phyloP scores from a whole-genome alignment of 345 rosid genomes.

The Aegle marmelos region DNA sequence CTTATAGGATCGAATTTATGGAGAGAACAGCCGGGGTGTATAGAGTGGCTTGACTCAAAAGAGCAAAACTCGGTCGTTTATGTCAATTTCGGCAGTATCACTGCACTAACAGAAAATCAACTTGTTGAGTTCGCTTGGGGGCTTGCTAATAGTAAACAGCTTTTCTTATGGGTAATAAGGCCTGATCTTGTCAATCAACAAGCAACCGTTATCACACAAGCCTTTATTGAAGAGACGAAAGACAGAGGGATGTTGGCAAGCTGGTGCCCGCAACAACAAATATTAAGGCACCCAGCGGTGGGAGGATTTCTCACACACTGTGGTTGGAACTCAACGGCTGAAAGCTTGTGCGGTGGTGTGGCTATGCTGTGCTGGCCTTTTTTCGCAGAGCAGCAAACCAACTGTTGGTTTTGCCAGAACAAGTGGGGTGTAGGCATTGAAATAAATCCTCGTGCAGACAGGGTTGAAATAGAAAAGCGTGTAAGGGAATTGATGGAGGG shows the following conservation, averaged over 20 bases:
- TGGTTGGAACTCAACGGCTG: slow-evolving; percentile 12
- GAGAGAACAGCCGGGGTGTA: slow-evolving; percentile 1
- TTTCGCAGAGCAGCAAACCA: slow-evolving; percentile 8
- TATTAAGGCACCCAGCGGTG: slow-evolving; percentile 7
- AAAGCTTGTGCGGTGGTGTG: slow-evolving; percentile 1
- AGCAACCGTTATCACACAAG: slow-evolving; percentile 10
- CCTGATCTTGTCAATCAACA: slow-evolving; percentile 12
- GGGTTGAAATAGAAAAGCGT: slow-evolving; percentile 14
- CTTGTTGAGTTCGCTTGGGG: slow-evolving; percentile 26
- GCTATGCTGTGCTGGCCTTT: slow-evolving; percentile 18
- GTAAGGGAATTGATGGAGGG: slow-evolving; percentile 24
- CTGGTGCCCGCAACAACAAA: slow-evolving; percentile 17
- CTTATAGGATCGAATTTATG: not conserved
- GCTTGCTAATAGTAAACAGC: slow-evolving; percentile 15
- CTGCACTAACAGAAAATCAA: slow-evolving; percentile 14
- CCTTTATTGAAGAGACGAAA: slow-evolving; percentile 5
- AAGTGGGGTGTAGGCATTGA: slow-evolving; percentile 20
- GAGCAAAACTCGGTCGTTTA: slow-evolving; percentile 6
- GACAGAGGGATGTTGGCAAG: not conserved
- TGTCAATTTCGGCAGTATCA: slow-evolving; percentile 9
- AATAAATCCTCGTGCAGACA: slow-evolving; percentile 1
- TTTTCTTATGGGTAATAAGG: slow-evolving; percentile 27
- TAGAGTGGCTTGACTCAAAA: slow-evolving; percentile 14
- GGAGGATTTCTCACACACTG: slow-evolving; percentile 11
- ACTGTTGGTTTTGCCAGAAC: not conserved